Percentiles rank a stretch among this genome's conserved stretches.
phyloP scores from a whole-genome alignment of 352 stramenopile species.

The Phytopythium sindhum region DNA sequence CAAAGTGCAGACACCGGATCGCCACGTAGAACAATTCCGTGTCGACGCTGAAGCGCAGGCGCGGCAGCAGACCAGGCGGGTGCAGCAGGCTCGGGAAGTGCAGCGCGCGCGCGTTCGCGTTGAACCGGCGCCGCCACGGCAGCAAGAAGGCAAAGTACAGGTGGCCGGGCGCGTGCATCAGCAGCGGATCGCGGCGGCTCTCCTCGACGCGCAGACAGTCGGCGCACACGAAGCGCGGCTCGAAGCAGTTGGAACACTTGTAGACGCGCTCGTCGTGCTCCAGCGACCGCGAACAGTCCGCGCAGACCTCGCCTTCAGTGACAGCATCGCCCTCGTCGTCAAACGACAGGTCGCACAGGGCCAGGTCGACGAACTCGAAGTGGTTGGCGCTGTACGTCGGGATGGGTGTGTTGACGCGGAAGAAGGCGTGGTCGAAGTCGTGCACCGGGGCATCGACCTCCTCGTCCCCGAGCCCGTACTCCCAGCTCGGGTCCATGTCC shows the following conservation, averaged over 20 bases:
- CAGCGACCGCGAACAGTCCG: constrained; percentile 14
- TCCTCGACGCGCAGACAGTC: constrained; percentile 36
- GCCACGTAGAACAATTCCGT: constrained; percentile 45
- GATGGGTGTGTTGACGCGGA: constrained; percentile 56
- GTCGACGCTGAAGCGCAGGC: constrained; percentile 25
- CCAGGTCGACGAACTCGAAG: constrained; percentile 28
- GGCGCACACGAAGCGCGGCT: constrained; percentile 28
- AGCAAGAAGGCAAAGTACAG: constrained; percentile 34
- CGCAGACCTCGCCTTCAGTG: not conserved
- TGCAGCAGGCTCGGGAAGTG: constrained; percentile 18
- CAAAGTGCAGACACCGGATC: constrained; percentile 39
- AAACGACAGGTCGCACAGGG: not conserved
- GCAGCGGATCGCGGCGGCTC: not conserved
- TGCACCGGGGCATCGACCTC: constrained; percentile 28
- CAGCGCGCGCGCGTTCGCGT: constrained; percentile 12
- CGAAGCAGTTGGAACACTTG: constrained; percentile 38
- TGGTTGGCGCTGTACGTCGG: constrained; percentile 58
- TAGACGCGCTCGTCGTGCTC: constrained; percentile 22
- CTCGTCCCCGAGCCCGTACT: not conserved
- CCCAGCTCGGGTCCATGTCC: not conserved
- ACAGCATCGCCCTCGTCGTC: constrained; percentile 4
- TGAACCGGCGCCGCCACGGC: not conserved
- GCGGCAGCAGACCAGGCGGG: constrained; percentile 33
- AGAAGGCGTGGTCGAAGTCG: constrained; percentile 54
- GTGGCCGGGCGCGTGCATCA: constrained; percentile 31